Percentiles rank a stretch among this genome's conserved stretches.
Conservation (phyloP, 2,329 filamentous ascomycete genomes). For the Chrysoporthe puriensis region DNA sequence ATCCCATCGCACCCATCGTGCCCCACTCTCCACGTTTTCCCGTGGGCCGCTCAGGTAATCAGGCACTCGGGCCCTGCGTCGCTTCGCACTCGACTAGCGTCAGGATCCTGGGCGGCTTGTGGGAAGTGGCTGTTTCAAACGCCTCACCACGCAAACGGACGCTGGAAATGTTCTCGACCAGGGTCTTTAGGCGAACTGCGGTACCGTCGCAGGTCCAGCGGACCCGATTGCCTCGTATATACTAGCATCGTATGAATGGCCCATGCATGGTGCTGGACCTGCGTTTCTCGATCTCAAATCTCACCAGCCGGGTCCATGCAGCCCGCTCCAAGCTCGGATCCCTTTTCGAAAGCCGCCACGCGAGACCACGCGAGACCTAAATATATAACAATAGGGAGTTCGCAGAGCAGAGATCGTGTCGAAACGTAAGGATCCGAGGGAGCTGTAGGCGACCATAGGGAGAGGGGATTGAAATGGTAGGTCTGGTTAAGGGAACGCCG, state of each 20-base stretch:
- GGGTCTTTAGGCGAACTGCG: slow-evolving; percentile 6
- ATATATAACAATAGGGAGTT: neutral
- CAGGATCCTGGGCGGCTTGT: neutral
- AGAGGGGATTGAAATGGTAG: neutral
- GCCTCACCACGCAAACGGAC: neutral
- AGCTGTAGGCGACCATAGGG: neutral
- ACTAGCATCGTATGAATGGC: neutral
- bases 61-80: neutral
- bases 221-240: neutral
- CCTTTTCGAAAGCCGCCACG: neutral
- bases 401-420: neutral
- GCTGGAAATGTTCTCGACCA: neutral
- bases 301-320: neutral
- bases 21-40: slow-evolving; percentile 11
- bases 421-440: too few relatives aligned
- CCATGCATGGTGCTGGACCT: neutral
- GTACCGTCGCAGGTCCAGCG: neutral
- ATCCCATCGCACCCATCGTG: neutral
- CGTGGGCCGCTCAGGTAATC: neutral
- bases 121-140: slow-evolving; percentile 1
- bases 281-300: neutral
- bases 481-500: neutral
- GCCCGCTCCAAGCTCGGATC: neutral
- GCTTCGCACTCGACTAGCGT: slow-evolving; percentile 2
- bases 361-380: neutral